Percentiles rank a stretch among this genome's conserved stretches.
Conservation (phyloP, 208 protist species). For the Blechomonas ayalai region DNA sequence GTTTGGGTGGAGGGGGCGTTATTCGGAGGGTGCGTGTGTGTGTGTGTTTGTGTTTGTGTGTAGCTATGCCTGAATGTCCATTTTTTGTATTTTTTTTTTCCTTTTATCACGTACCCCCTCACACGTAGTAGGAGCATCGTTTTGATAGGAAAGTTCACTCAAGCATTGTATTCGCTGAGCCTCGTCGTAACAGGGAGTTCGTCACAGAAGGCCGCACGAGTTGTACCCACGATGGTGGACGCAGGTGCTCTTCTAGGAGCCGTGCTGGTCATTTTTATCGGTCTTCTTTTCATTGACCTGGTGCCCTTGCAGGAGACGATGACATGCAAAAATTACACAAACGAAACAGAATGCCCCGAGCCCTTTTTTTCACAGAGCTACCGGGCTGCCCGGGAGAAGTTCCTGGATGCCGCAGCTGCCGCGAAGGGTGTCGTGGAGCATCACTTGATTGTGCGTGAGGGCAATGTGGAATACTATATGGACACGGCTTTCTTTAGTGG, state of each 20-base stretch:
- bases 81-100: constrained; percentile 10
- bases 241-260: constrained; percentile 31
- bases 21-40: too few species aligned
- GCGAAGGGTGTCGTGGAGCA: constrained; percentile 32
- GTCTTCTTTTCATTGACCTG: constrained; percentile 71
- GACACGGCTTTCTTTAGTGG: constrained; percentile 73
- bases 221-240: neutral
- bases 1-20: too few species aligned
- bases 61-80: constrained; percentile 4
- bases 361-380: constrained; percentile 63
- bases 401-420: constrained; percentile 48
- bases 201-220: too few species aligned
- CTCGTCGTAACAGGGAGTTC: too few species aligned
- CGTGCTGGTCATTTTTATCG: constrained; percentile 38
- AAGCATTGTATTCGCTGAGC: too few species aligned
- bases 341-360: constrained; percentile 50
- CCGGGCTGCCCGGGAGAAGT: constrained; percentile 56
- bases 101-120: too few species aligned
- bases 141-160: too few species aligned
- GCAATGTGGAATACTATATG: constrained; percentile 59
- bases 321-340: constrained; percentile 50
- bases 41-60: constrained; percentile 15
- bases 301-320: constrained; percentile 70
- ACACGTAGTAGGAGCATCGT: too few species aligned
- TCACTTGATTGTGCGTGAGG: constrained; percentile 35